These are phyloP conservation scores for Schwanniomyces vanrijiae DNA, from an alignment of 805 yeast genomes.

Conservation along the genomic window DNA sequence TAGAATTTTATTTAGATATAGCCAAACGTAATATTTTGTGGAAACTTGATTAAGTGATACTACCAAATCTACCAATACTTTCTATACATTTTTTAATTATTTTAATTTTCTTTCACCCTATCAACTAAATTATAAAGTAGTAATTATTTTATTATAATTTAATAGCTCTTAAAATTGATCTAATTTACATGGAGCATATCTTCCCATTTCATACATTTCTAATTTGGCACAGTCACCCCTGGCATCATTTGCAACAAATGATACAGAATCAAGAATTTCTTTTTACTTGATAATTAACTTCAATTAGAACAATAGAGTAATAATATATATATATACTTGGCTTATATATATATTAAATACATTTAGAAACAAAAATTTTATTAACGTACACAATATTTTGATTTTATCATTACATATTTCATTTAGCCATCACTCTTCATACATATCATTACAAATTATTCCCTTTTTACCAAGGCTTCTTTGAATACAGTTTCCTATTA, in stretches of 20 bases:
- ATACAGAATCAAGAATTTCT: too few relatives aligned
- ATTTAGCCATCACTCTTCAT: conserved; percentile 1
- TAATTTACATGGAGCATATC: too few relatives aligned
- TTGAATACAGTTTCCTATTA: conserved; percentile 52
- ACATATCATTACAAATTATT: conserved; percentile 12
- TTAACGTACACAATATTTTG: too few relatives aligned
- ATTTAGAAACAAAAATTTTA: too few relatives aligned
- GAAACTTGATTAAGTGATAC: conserved; percentile 11
- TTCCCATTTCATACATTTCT: too few relatives aligned
- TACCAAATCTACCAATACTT: conserved; percentile 5
- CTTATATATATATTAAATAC: too few relatives aligned
- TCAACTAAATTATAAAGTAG: background rate
- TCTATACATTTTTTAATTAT: conserved; percentile 6
- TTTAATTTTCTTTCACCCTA: conserved; percentile 5
- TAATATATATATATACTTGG: too few relatives aligned
- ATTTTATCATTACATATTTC: background rate
- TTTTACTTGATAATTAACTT: too few relatives aligned
- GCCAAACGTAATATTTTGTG: conserved; percentile 11
- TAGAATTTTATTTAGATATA: conserved; percentile 17
- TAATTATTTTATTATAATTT: background rate
- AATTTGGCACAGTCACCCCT: too few relatives aligned
- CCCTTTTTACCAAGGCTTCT: conserved; percentile 48
- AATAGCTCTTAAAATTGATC: background rate
- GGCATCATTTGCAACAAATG: too few relatives aligned
- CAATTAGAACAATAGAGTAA: too few relatives aligned